Evolutionary conservation across 768 basidiomycete species (phyloP).

Genomic region (Boletus tylopilopsis): DNA sequence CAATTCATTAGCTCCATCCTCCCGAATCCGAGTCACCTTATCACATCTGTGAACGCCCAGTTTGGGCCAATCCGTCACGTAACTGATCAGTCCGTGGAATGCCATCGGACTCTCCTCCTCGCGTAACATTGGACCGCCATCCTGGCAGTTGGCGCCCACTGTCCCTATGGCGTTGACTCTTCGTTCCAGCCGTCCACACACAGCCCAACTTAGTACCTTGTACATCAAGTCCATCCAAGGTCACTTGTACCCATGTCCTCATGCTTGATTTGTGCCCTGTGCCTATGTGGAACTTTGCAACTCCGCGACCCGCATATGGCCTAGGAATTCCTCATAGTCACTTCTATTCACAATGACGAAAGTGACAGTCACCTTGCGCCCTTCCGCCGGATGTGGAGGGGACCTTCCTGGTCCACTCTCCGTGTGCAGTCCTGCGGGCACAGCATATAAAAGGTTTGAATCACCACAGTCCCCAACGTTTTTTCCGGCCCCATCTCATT

Average conservation of each 20-base stretch:
- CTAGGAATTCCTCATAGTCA: conserved; percentile 17
- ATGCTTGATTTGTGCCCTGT: background rate
- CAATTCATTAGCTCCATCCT: background rate
- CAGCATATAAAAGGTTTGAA: conserved; percentile 19
- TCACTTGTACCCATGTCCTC: conserved; percentile 13
- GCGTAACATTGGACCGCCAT: background rate
- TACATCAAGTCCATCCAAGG: conserved; percentile 1
- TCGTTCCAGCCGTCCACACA: background rate
- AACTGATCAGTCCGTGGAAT: background rate
- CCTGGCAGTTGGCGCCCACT: background rate
- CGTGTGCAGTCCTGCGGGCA: conserved; percentile 17
- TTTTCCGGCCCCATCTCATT: background rate
- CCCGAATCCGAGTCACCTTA: background rate
- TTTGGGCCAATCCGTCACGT: conserved; percentile 12
- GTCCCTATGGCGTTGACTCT: conserved; percentile 11
- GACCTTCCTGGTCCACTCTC: conserved; percentile 14
- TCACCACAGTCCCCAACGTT: background rate
- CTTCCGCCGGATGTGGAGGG: conserved; percentile 20
- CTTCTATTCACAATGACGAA: conserved; percentile 23
- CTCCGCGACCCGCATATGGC: conserved; percentile 31
- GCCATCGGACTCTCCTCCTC: background rate
- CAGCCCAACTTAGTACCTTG: conserved; percentile 9
- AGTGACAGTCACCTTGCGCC: conserved; percentile 22
- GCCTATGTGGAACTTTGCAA: conserved; percentile 16
- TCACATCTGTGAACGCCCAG: background rate